phyloP scores from a whole-genome alignment of 2,329 filamentous ascomycete genomes.

The Pseudogymnoascus sp. region DNA sequence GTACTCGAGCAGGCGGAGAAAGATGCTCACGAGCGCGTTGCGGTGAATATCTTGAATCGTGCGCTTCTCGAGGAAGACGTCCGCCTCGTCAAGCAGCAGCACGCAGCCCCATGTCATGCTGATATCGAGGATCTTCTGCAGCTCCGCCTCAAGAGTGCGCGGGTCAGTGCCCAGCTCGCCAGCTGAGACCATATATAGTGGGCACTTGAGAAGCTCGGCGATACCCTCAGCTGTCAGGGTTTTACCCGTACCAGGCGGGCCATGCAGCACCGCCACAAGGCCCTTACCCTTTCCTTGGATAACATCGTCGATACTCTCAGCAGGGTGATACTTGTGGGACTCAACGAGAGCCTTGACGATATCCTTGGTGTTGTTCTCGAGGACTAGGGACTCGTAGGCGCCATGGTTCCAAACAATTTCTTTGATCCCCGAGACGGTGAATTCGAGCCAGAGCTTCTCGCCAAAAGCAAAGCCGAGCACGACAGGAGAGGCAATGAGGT shows the following conservation, averaged over 20 bases:
- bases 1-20: constrained; percentile 79
- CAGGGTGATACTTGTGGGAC: constrained; percentile 73
- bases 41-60: constrained; percentile 77
- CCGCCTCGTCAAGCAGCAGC: constrained; percentile 75
- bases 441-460: constrained; percentile 86
- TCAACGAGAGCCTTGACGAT: constrained; percentile 76
- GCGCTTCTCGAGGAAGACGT: constrained; percentile 76
- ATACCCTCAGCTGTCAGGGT: constrained; percentile 83
- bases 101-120: constrained; percentile 82
- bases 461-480: constrained; percentile 81
- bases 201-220: constrained; percentile 71
- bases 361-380: constrained; percentile 52
- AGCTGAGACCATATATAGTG: constrained; percentile 74
- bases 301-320: constrained; percentile 74
- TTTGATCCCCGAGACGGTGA: constrained; percentile 67
- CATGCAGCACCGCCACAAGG: constrained; percentile 72
- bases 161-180: constrained; percentile 77
- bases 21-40: constrained; percentile 80
- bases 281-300: constrained; percentile 81
- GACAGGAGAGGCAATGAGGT: constrained; percentile 73
- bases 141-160: constrained; percentile 61
- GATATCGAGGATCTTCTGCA: constrained; percentile 79
- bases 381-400: constrained; percentile 74
- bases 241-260: constrained; percentile 80
- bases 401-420: constrained; percentile 79